phyloP scores from a whole-genome alignment of 371 early-diverging fungal genomes.

The Chytridium lagenaria region DNA sequence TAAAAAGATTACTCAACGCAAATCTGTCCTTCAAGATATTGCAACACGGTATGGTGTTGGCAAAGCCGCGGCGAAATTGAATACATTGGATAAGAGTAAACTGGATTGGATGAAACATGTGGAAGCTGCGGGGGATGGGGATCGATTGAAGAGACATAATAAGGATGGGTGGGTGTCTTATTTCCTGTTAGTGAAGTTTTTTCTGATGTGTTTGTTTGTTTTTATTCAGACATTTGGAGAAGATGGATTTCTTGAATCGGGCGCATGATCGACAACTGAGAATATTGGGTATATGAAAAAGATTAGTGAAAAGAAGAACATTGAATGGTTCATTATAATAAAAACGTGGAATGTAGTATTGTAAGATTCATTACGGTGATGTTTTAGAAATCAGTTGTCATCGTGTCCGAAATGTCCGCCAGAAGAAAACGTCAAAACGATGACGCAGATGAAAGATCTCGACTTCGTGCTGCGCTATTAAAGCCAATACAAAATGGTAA shows the following conservation, averaged over 20 bases:
- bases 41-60: slow-evolving; percentile 65
- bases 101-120: slow-evolving; percentile 74
- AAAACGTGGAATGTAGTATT: no score
- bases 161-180: slow-evolving; percentile 63
- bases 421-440: no score
- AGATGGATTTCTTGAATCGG: slow-evolving; percentile 65
- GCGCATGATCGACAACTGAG: slow-evolving; percentile 62
- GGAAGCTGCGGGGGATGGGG: slow-evolving; percentile 68
- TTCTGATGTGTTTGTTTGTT: slow-evolving; percentile 2
- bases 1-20: slow-evolving; percentile 9
- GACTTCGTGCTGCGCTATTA: no score
- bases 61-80: slow-evolving; percentile 69
- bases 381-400: no score
- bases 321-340: neutral
- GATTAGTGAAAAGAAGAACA: slow-evolving; percentile 3
- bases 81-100: slow-evolving; percentile 74
- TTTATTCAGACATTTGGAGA: slow-evolving; percentile 60
- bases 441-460: no score
- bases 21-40: slow-evolving; percentile 46
- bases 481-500: no score
- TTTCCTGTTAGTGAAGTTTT: neutral
- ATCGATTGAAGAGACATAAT: slow-evolving; percentile 69
- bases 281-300: slow-evolving; percentile 24
- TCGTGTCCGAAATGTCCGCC: no score
- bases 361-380: no score